phyloP scores from a whole-genome alignment of 2,329 filamentous ascomycete genomes.

The Colletotrichum sp. region DNA sequence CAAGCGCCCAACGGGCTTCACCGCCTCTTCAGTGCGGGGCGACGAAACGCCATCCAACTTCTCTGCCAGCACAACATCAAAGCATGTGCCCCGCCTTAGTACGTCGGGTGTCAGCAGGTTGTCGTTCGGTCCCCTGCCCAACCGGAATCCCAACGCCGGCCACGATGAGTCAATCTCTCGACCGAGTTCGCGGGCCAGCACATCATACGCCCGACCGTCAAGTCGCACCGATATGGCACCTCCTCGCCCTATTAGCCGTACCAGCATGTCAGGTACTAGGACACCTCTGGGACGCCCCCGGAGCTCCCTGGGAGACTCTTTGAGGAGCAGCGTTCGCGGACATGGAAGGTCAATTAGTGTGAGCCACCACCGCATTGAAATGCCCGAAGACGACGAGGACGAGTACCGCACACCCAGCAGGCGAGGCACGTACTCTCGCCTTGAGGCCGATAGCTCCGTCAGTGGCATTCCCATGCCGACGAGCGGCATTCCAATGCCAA shows the following conservation, averaged over 20 bases:
- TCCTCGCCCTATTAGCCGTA: constrained; percentile 68
- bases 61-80: constrained; percentile 42
- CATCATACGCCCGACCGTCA: constrained; percentile 57
- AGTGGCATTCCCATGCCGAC: constrained; percentile 45
- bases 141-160: constrained; percentile 54
- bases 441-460: constrained; percentile 44
- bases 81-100: constrained; percentile 64
- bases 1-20: constrained; percentile 68
- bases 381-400: constrained; percentile 49
- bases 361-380: constrained; percentile 52
- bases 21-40: constrained; percentile 50
- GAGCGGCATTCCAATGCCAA: constrained; percentile 53
- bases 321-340: constrained; percentile 53
- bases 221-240: constrained; percentile 60
- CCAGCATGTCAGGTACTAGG: constrained; percentile 64
- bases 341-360: constrained; percentile 59
- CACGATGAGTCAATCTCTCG: constrained; percentile 57
- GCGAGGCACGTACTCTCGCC: constrained; percentile 56
- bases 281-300: constrained; percentile 74
- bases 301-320: constrained; percentile 61
- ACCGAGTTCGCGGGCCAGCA: constrained; percentile 76
- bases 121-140: constrained; percentile 67
- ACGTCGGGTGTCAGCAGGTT: constrained; percentile 67
- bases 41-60: constrained; percentile 45
- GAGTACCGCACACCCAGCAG: constrained; percentile 59